phyloP scores from a whole-genome alignment of 352 stramenopile genomes.

The Phytophthora europaea region DNA sequence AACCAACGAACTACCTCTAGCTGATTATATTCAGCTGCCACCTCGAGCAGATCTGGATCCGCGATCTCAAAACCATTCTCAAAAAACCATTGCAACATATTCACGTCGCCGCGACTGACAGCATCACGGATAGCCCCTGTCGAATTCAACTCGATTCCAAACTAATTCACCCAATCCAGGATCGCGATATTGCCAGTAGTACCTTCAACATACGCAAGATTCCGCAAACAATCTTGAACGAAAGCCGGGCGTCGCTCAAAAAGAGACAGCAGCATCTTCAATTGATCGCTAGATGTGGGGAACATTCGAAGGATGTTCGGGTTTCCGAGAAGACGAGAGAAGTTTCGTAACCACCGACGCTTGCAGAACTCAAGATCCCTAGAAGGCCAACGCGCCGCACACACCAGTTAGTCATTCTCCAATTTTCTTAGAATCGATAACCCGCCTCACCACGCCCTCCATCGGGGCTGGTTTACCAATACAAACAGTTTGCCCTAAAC shows the following conservation, averaged over 20 bases:
- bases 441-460: conserved; percentile 1
- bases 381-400: too few relatives aligned
- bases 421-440: too few relatives aligned
- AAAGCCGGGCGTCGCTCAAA: neutral
- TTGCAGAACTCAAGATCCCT: too few relatives aligned
- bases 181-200: neutral
- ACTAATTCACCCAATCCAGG: neutral
- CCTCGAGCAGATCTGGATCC: neutral
- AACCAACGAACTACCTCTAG: conserved; percentile 2
- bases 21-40: neutral
- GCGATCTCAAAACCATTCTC: neutral
- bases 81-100: neutral
- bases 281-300: neutral
- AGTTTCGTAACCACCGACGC: too few relatives aligned
- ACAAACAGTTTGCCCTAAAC: too few relatives aligned
- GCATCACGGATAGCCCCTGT: neutral
- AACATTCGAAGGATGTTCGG: conserved; percentile 40
- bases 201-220: neutral
- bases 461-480: too few relatives aligned
- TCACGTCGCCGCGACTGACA: neutral
- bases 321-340: conserved; percentile 25
- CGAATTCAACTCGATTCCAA: neutral
- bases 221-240: neutral
- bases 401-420: too few relatives aligned
- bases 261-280: neutral